These are phyloP conservation scores for Tetradesmus obliquus DNA, from an alignment of 139 green algal species.

Conservation along the genomic window DNA sequence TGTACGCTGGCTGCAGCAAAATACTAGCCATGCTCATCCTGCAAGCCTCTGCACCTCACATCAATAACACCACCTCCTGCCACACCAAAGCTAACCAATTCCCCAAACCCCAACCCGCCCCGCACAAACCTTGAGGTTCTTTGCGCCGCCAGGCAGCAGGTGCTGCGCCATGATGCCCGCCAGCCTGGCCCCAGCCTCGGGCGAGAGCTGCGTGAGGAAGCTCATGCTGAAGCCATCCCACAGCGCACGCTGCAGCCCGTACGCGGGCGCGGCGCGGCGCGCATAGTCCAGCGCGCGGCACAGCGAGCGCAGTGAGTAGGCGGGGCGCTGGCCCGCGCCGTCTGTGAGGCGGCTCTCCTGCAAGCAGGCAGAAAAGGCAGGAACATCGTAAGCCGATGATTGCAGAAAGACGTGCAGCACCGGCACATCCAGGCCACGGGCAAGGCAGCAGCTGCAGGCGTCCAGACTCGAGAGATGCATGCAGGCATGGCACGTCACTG, in stretches of 20 bases:
- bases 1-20: too few species aligned
- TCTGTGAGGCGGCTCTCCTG: slow-evolving; percentile 83
- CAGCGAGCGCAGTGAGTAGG: slow-evolving; percentile 96
- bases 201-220: slow-evolving; percentile 91
- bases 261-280: slow-evolving; percentile 70
- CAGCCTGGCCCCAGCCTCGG: slow-evolving; percentile 61
- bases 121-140: slow-evolving; percentile 66
- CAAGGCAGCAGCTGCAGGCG: background rate
- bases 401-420: background rate
- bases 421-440: background rate
- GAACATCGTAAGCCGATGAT: background rate
- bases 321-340: slow-evolving; percentile 86
- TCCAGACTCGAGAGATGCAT: too few species aligned
- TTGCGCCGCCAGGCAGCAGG: slow-evolving; percentile 54
- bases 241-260: slow-evolving; percentile 92
- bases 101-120: background rate
- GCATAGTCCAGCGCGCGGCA: slow-evolving; percentile 93
- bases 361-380: background rate
- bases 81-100: background rate
- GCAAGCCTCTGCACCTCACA: too few species aligned
- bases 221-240: slow-evolving; percentile 95
- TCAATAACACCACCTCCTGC: too few species aligned
- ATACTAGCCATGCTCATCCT: too few species aligned
- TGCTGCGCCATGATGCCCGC: slow-evolving; percentile 76
- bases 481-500: too few species aligned